Percentiles rank a stretch among this genome's conserved stretches.
Conservation (phyloP, 2,329 filamentous ascomycete species). For the Daldinia sp. region DNA sequence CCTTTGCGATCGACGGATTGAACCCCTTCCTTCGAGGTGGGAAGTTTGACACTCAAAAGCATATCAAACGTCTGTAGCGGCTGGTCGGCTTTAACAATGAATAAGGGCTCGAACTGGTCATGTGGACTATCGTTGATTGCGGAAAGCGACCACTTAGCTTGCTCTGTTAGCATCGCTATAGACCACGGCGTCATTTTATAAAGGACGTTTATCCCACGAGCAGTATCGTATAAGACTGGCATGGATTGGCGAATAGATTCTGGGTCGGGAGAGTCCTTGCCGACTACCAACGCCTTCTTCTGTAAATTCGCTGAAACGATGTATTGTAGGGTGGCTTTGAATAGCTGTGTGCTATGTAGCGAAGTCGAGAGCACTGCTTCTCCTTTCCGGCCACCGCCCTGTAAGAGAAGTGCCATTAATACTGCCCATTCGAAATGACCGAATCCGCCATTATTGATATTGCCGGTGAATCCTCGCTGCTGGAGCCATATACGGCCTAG, state of each 20-base stretch:
- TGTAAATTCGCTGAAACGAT: constrained; percentile 79
- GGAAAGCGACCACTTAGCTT: constrained; percentile 79
- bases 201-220: constrained; percentile 80
- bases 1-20: constrained; percentile 58
- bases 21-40: constrained; percentile 40
- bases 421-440: constrained; percentile 92
- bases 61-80: constrained; percentile 68
- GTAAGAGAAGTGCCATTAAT: constrained; percentile 83
- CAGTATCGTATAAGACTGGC: constrained; percentile 83
- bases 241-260: constrained; percentile 59
- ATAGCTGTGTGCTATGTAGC: constrained; percentile 91
- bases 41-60: constrained; percentile 53
- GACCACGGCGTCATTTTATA: constrained; percentile 94
- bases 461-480: constrained; percentile 82
- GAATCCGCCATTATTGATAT: constrained; percentile 82
- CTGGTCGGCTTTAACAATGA: constrained; percentile 74
- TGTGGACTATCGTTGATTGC: constrained; percentile 79
- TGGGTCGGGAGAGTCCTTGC: constrained; percentile 58
- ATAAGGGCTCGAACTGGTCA: constrained; percentile 87
- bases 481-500: constrained; percentile 90
- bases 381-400: constrained; percentile 79
- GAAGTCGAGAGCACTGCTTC: constrained; percentile 79
- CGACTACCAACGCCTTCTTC: constrained; percentile 72
- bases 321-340: constrained; percentile 94
- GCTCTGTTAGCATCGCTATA: constrained; percentile 76